Conservation (phyloP, 73 alveolate genomes). For the Uronychia setigera region DNA sequence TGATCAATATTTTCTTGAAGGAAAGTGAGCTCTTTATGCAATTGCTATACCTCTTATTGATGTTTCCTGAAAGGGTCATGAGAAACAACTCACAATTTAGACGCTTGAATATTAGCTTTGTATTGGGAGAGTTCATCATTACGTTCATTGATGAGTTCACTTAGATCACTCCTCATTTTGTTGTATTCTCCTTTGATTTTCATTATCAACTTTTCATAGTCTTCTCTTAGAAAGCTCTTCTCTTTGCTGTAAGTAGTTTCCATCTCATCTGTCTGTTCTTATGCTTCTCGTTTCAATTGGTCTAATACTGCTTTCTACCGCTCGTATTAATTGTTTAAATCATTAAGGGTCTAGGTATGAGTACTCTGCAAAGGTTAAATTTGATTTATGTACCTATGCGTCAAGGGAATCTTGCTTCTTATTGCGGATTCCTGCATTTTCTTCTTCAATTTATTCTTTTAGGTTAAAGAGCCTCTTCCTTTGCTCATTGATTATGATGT, state of each 20-base stretch:
- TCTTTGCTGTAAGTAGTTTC: background rate
- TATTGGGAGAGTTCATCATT: background rate
- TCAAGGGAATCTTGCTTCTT: background rate
- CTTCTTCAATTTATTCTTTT: background rate
- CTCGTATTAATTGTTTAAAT: background rate
- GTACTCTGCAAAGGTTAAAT: background rate
- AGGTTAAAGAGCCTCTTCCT: background rate
- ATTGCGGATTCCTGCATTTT: background rate
- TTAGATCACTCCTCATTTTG: background rate
- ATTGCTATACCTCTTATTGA: background rate
- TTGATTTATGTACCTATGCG: background rate
- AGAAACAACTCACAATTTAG: too few species aligned
- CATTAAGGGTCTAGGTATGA: background rate
- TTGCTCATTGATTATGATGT: background rate
- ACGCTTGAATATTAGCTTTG: background rate
- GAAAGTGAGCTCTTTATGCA: background rate
- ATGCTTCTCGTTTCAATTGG: background rate
- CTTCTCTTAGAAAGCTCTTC: background rate
- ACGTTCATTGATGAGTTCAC: background rate
- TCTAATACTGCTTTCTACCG: background rate
- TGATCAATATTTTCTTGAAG: background rate
- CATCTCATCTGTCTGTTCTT: background rate
- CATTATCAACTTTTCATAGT: background rate
- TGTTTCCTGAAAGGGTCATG: too few species aligned
- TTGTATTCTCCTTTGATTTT: background rate